Base-by-base conservation (phyloP, 2,329 filamentous ascomycete species). In the Hypoxylon sp. region DNA sequence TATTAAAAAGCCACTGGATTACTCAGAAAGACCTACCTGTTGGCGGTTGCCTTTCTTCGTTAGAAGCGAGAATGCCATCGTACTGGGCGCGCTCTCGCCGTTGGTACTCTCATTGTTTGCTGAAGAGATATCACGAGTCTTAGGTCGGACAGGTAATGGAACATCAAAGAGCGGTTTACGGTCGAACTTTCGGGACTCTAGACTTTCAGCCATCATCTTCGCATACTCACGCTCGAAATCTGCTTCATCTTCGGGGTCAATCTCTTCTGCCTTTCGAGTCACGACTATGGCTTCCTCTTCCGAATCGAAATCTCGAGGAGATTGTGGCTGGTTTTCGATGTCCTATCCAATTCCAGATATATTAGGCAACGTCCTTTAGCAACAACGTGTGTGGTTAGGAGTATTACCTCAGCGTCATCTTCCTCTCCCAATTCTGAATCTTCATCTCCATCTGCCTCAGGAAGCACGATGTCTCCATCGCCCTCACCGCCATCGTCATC, bases 161-260 rank as follows among this genome's bases (percentile, higher is more conserved):
- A 98, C 93, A 78, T 99, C 97, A 76, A 99, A 98, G 57, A 96
- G 87, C 29, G 93, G 90, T 81, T 97, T 98, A 69, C 96, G 92
- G 77, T 99, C 96, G 74, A 97, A 97, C 76, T 97, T 98, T 74
- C 96, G 90, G 3, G 95, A 97, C 74, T 99, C 96, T 75, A 97
- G 84, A 82, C 95, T 98, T 80, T 99, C 96, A 55, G 94, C 89
- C 95, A 99, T 98, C 89, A 99, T 92, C 81, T 97, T 98, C 39
- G 96, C 94, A 79, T 97, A 96, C 81, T 98, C 96, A 74, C 95
- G 93, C 78, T 99, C 97, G 78, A 99, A 99, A 46, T 99, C 96
- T 5, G 95, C 96, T 77, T 99, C 96, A 44, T 92, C 94, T 81
- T 98, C 94, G 0, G 95, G 94, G 73, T 99, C 94, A 63, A 94